A percentile compares a stretch with the other conserved stretches of the same genome.
Evolutionary conservation across 2,329 filamentous ascomycete species (phyloP).

Genomic region (Arthrinium phaeospermum): DNA sequence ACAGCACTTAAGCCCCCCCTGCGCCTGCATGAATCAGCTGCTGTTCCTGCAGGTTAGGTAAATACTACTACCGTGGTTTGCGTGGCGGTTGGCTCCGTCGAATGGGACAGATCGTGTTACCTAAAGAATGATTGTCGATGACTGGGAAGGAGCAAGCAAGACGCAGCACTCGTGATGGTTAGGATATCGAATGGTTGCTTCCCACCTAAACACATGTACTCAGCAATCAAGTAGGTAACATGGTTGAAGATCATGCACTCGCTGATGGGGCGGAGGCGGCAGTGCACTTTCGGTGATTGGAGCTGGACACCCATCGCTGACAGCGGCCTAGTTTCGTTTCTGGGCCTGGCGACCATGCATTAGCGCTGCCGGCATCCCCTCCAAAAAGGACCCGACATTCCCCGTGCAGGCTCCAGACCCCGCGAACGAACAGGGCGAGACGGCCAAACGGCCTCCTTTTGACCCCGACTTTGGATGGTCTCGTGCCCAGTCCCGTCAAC

Average conservation of each 20-base stretch:
- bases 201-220: neutral
- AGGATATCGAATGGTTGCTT: neutral
- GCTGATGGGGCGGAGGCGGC: neutral
- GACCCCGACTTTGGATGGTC: neutral
- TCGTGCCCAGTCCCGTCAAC: neutral
- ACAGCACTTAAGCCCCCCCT: neutral
- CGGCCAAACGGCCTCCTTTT: constrained; percentile 9
- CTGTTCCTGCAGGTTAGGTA: constrained; percentile 18
- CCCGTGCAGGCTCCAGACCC: constrained; percentile 4
- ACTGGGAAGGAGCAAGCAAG: neutral
- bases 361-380: constrained; percentile 3
- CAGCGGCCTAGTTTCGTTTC: neutral
- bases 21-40: constrained; percentile 17
- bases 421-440: neutral
- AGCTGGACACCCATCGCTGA: constrained; percentile 4
- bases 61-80: neutral
- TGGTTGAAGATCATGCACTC: neutral
- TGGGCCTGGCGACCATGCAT: neutral
- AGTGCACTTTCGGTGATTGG: neutral
- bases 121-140: neutral
- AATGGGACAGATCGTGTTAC: neutral
- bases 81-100: constrained; percentile 6
- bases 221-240: neutral
- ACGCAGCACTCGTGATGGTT: neutral
- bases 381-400: constrained; percentile 13